A percentile compares a stretch with the other conserved stretches of the same genome.
Conservation (phyloP, 1,284 basidiomycete species). For the Pseudomicrostroma phylloplanum region DNA sequence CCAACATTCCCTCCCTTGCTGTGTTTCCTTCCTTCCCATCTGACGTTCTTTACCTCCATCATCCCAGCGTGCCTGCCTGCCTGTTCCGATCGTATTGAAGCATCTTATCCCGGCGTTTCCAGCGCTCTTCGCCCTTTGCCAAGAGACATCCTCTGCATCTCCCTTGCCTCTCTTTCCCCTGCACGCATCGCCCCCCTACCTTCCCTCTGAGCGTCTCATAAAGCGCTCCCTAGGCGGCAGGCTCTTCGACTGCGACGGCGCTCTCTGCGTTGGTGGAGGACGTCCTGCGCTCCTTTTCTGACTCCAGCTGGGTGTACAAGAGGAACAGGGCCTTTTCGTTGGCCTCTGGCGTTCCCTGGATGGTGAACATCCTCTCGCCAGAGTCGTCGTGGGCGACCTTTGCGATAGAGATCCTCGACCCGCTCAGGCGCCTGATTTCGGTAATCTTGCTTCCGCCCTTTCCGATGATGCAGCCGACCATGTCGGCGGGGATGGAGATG, state of each 20-base stretch:
- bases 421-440: constrained; percentile 91
- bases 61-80: no score
- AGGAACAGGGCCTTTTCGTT: constrained; percentile 70
- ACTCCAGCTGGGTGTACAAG: constrained; percentile 67
- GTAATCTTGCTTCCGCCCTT: constrained; percentile 96
- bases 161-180: no score
- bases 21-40: no score
- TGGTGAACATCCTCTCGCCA: constrained; percentile 98
- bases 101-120: no score
- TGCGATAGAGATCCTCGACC: constrained; percentile 94
- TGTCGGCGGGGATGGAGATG: constrained; percentile 81
- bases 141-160: no score
- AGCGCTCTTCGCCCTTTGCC: no score
- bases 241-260: constrained; percentile 18
- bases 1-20: no score
- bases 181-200: no score
- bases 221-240: neutral
- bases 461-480: constrained; percentile 78
- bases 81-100: no score
- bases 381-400: constrained; percentile 97
- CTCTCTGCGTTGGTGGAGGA: constrained; percentile 17
- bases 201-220: no score
- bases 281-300: constrained; percentile 43
- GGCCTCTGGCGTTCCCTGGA: constrained; percentile 82
- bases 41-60: no score